Conservation (phyloP, 2,329 filamentous ascomycete genomes). For the Ambrosiella xylebori region DNA sequence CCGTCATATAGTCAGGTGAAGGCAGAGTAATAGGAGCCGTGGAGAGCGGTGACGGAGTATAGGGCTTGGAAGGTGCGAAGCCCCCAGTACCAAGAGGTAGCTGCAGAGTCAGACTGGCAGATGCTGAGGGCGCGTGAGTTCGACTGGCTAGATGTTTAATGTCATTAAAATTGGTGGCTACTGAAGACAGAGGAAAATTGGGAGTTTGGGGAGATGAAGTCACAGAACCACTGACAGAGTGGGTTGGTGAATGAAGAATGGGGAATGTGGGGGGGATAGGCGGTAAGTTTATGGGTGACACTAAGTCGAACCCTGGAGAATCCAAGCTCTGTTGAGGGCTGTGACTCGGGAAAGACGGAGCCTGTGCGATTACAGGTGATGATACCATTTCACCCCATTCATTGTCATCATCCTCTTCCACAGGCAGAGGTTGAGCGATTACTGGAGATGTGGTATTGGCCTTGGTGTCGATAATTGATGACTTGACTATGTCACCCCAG, state of each 20-base stretch:
- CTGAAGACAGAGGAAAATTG: constrained; percentile 1
- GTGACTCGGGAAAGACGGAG: not conserved
- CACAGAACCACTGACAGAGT: constrained; percentile 7
- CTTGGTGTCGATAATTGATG: not conserved
- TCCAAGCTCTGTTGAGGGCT: not conserved
- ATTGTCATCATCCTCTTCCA: constrained; percentile 26
- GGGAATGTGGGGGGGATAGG: constrained; percentile 10
- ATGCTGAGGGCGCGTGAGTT: not conserved
- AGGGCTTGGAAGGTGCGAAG: not conserved
- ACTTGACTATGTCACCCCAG: constrained; percentile 38
- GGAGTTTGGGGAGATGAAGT: constrained; percentile 9
- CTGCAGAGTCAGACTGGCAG: constrained; percentile 1
- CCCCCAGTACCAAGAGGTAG: not conserved
- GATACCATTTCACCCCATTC: constrained; percentile 45
- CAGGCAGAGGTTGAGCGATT: not conserved
- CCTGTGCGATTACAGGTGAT: not conserved
- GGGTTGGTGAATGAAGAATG: constrained; percentile 4
- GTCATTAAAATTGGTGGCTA: not conserved
- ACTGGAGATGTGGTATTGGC: not conserved
- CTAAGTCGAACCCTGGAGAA: not conserved
- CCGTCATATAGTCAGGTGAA: not conserved
- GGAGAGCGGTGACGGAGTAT: constrained; percentile 10
- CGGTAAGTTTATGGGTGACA: constrained; percentile 4
- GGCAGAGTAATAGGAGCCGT: constrained; percentile 1
- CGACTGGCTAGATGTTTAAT: not conserved